These are phyloP conservation scores for Phylloporus sp. DNA, from an alignment of 768 basidiomycete species.

Conservation along the genomic window DNA sequence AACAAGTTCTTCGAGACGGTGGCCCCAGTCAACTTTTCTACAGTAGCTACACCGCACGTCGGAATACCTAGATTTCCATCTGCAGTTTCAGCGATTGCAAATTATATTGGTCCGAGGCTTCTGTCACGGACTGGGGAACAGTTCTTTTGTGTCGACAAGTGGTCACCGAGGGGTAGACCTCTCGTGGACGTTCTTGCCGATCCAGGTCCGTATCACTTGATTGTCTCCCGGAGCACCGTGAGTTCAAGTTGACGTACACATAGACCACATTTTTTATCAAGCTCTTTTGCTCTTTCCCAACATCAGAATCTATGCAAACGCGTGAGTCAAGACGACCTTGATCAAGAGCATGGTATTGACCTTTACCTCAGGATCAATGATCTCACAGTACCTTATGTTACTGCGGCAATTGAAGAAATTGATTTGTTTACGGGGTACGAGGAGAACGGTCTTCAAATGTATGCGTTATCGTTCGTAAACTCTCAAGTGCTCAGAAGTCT, in stretches of 20 bases:
- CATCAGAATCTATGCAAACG: constrained; percentile 77
- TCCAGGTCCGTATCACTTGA: constrained; percentile 44
- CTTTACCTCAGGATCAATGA: constrained; percentile 56
- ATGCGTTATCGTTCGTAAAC: constrained; percentile 18
- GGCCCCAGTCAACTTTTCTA: constrained; percentile 73
- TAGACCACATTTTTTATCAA: constrained; percentile 73
- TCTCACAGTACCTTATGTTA: constrained; percentile 76
- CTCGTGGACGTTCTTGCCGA: constrained; percentile 78
- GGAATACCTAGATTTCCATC: constrained; percentile 66
- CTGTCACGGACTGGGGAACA: constrained; percentile 79
- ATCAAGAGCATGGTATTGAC: not conserved
- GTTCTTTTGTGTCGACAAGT: constrained; percentile 69
- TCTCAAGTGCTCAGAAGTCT: constrained; percentile 4
- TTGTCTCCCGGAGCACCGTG: not conserved
- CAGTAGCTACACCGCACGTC: constrained; percentile 79
- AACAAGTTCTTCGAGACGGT: constrained; percentile 67
- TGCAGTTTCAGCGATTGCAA: constrained; percentile 48
- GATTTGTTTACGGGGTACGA: constrained; percentile 61
- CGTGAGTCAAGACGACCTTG: constrained; percentile 37
- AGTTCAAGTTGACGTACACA: not conserved
- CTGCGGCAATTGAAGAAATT: constrained; percentile 62
- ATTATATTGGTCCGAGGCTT: constrained; percentile 58
- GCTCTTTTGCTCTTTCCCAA: constrained; percentile 62
- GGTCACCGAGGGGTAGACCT: constrained; percentile 60
- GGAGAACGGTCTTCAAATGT: constrained; percentile 61